Base-by-base conservation (phyloP, 352 stramenopile genomes). In the Globisporangium splendens region DNA sequence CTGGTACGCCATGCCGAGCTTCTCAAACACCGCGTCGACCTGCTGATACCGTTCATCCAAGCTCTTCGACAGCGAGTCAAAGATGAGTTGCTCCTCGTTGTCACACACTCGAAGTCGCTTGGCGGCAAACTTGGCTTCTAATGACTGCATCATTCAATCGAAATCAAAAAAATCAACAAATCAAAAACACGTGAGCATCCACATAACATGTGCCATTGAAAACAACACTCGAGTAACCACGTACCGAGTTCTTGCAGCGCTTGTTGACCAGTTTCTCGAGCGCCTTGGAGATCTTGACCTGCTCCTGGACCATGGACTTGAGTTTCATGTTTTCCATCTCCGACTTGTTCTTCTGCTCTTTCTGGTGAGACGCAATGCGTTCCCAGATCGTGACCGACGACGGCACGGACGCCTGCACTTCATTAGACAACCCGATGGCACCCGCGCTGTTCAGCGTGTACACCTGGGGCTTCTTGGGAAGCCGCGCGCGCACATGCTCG, bases 251-350 rank as follows among this genome's bases (percentile, higher is more conserved):
- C 54, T 84, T 84, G 64, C 74, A 81, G 52, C 74, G 52, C 46
- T 81, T 84, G 52, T 73, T 71, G 21, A 86, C 56, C 1, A 86
- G 64, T 39, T 86, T 86, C 58, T 83, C 72, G 8, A 86, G 68
- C 5, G 72, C 69, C 46, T 79, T 80, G 14, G 75, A 83, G 33
- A 83, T 77, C 63, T 83, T 83, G 12, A 83, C 46, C 52, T 86
- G 75, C 17, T 80, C 72, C 52, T 83, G 66, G 21, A 86, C 71
- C 12, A 83, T 66, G 15, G 68, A 65, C 47, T 83, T 86, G 24
- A 86, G 70, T 1, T 72, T 72, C 35, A 81, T 63, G 49, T 90
- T 90, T 57, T 90, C 75, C 73, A 86, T 85, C 70, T 88, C 75
- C 0, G 77, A 77, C 50, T 82, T 79, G 52, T 73, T 81, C 59